These are phyloP conservation scores for Phlegmacium glaucopus DNA, from an alignment of 768 basidiomycete genomes.

Conservation along the genomic window DNA sequence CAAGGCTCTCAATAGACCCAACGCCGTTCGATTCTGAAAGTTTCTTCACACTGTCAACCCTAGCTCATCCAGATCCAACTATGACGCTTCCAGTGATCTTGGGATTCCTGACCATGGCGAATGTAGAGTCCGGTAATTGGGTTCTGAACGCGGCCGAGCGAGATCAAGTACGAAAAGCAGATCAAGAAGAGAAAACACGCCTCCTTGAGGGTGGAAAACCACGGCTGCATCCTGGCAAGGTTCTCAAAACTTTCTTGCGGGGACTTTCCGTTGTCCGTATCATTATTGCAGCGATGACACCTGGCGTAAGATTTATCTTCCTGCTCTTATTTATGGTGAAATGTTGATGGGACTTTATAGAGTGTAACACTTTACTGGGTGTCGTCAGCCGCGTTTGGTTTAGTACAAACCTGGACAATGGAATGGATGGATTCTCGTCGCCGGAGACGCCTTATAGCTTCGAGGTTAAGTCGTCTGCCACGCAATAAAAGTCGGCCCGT, in stretches of 20 bases:
- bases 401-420: conserved; percentile 71
- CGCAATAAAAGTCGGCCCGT: neutral
- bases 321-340: conserved; percentile 1
- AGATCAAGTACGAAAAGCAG: conserved; percentile 44
- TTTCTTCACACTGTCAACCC: conserved; percentile 68
- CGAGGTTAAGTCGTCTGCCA: neutral
- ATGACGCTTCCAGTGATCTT: conserved; percentile 65
- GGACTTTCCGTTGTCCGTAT: conserved; percentile 64
- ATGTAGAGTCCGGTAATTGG: conserved; percentile 77
- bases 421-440: conserved; percentile 58
- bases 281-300: conserved; percentile 60
- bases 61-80: conserved; percentile 71
- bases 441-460: conserved; percentile 17
- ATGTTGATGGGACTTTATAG: conserved; percentile 30
- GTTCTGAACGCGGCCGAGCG: conserved; percentile 58
- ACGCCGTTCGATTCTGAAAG: conserved; percentile 77
- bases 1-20: conserved; percentile 48
- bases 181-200: conserved; percentile 45
- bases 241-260: conserved; percentile 55
- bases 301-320: conserved; percentile 53
- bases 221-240: conserved; percentile 36
- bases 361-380: conserved; percentile 75
- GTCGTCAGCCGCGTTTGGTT: conserved; percentile 69
- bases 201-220: conserved; percentile 44
- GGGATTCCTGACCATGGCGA: conserved; percentile 73